phyloP scores from a whole-genome alignment of 306 rosid genomes.

The Quercus suber region DNA sequence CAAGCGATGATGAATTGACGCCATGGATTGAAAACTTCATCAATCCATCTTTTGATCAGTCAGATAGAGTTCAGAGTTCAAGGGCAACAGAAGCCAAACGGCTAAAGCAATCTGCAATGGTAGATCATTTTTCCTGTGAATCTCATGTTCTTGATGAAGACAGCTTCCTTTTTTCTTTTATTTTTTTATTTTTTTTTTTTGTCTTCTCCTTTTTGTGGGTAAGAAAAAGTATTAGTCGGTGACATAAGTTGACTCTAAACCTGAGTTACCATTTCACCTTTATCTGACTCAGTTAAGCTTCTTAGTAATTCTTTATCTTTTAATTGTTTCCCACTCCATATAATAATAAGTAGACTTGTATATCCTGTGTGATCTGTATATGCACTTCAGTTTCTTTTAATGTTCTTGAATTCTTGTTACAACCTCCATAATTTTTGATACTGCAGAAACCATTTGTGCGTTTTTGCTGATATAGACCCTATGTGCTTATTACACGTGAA shows the following conservation, averaged over 20 bases:
- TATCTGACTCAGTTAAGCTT: background rate
- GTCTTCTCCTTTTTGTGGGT: background rate
- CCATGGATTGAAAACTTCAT: background rate
- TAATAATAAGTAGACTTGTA: background rate
- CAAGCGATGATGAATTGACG: constrained; percentile 31
- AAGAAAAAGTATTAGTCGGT: background rate
- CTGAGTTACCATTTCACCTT: too few relatives aligned
- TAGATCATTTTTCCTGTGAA: constrained; percentile 7
- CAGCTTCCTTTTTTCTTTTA: background rate
- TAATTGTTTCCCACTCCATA: background rate
- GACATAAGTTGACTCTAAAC: background rate
- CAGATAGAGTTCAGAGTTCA: background rate
- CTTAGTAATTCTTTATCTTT: background rate
- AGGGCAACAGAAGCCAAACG: background rate
- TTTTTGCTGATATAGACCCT: too few relatives aligned
- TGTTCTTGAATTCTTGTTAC: background rate
- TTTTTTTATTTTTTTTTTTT: background rate
- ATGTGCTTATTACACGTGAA: background rate
- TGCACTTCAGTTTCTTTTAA: background rate
- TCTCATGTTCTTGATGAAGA: constrained; percentile 4
- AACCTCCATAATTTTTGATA: background rate
- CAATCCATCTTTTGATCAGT: background rate
- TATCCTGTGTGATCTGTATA: background rate
- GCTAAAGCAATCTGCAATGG: background rate
- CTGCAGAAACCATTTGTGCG: background rate